Base-by-base conservation (phyloP, 75 land plant genomes). In the Chamaecyparis obtusa region DNA sequence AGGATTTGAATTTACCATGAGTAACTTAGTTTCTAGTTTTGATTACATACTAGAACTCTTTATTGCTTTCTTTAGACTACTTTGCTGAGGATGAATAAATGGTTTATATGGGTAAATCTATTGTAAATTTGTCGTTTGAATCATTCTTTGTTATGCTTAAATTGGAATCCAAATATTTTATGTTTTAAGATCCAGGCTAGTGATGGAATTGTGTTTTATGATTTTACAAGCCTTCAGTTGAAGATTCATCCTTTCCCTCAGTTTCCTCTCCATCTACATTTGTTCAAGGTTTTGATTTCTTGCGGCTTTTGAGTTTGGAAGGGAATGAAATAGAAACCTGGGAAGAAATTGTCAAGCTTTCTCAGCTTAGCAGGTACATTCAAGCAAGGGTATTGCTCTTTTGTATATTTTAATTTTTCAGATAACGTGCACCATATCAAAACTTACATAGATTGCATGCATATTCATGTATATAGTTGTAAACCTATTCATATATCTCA, bases 231-330 rank as follows among this genome's bases (percentile, higher is more conserved):
- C 83, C 83, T 44, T 81, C 24, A 81, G 83, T 43, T 81, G 83
- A 81, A 44, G 83, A 81, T 1, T 3, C 51, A 81, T 77, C 27
- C 43, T 17, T 17, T 17, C 1, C 43, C 44, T 39, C 44, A 27
- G 54, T 51, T 69, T 15, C 33, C 44, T 36, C 88, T 37, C 44
- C 89, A 1, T 77, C 86, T n/a, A 48, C 74, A 17, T 90, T 30
- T 85, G 94, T 94, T 55, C 85, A 92, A 86, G 99, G 99, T 87
- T 98, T 96, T 91, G 88, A 90, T 85, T 87, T 84, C 55, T 89
- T 98, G 44, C 88, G 94, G 85, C 87, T 96, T 72, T 51, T 98
- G 84, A 98, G 96, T 90, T 91, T 98, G 90, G 99, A 96, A 88
- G 93, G 93, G 51, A 98, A 98, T 43, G 87, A 88, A 55, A 89